Percentiles rank a stretch among this genome's conserved stretches.
Conservation (phyloP, 768 basidiomycete genomes). For the Hortiboletus campestris region DNA sequence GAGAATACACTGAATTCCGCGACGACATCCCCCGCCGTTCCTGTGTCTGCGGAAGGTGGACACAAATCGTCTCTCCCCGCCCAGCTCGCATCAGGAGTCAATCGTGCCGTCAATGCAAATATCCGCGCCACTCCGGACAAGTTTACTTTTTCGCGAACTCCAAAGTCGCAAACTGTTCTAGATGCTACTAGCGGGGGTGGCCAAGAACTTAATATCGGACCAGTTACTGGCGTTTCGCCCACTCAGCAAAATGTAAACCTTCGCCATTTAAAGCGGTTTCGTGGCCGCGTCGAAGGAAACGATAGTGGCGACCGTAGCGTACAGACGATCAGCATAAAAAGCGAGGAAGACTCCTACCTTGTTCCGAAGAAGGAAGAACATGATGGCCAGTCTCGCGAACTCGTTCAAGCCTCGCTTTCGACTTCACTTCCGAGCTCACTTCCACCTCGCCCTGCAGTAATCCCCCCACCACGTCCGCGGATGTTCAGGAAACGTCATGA, state of each 20-base stretch:
- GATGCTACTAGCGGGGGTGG: slow-evolving; percentile 1
- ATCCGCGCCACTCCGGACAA: slow-evolving; percentile 2
- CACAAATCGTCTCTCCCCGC: slow-evolving; percentile 8
- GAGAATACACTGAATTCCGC: neutral
- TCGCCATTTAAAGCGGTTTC: slow-evolving; percentile 30
- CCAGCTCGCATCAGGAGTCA: slow-evolving; percentile 16
- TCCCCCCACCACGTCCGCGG: slow-evolving; percentile 25
- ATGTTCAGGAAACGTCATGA: slow-evolving; percentile 8
- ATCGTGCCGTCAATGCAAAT: neutral
- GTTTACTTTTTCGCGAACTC: slow-evolving; percentile 14
- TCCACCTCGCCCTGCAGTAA: slow-evolving; percentile 20
- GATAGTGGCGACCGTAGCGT: slow-evolving; percentile 30
- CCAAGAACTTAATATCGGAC: slow-evolving; percentile 25
- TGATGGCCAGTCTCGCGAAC: slow-evolving; percentile 5
- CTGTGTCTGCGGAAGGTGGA: slow-evolving; percentile 13
- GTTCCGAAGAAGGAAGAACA: slow-evolving; percentile 18
- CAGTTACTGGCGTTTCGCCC: slow-evolving; percentile 21
- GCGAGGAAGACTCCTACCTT: slow-evolving; percentile 11
- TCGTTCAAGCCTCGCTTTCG: neutral
- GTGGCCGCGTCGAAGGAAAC: slow-evolving; percentile 26
- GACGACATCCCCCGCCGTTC: slow-evolving; percentile 3
- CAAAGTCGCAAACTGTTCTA: slow-evolving; percentile 26
- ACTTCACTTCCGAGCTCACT: slow-evolving; percentile 2
- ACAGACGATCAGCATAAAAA: slow-evolving; percentile 18
- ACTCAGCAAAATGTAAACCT: slow-evolving; percentile 30